Evolutionary conservation across 345 rosid species (phyloP), one percentile per base, ranked within the genome.

Genomic region (Populus pruinosa): DNA sequence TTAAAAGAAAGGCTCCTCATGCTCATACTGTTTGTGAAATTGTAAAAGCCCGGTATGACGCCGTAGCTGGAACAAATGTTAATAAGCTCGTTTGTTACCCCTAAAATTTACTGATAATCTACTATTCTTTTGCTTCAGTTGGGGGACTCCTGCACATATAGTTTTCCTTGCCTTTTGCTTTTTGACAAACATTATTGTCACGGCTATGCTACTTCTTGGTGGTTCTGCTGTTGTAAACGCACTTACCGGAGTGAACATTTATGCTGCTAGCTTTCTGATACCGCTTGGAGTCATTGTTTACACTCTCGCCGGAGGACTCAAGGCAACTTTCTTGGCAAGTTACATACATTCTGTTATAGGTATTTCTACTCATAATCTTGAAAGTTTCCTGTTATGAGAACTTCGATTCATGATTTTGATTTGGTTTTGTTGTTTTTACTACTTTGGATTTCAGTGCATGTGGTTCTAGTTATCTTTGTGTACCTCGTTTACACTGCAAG

Each of bases 221-320:
- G 97, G 97, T 66, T 93, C 97, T 17, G 95, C 98, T 21, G 98
- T 93, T 69, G 98, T 93, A 68, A 94, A 91, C 89, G 98, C 97
- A 23, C 92, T 93, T 31, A 93, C 94, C 3, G 97, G 97, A 62
- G 93, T 93, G 23, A 90, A 94, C 78, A 89, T 94, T 33, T 93
- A 89, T 35, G 93, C 93, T 5, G 98, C 98, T 68, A 93, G 97
- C 85, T 94, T 94, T 84, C 87, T 94, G 73, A 93, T 93, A 70
- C 98, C 98, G n/a, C 93, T 94, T 5, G 98, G 98, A 18, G 97
- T 93, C 10, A 83, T 91, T 63, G 88, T 89, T 31, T 93, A 94
- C 79, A 91, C 98, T 20, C 87, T 93, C n/a, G 97, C 98, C 8
- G 98, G 98, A 66, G 98, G 98, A 59, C 90, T 93, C 21, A 90